Evolutionary conservation across 1,284 basidiomycete species (phyloP).

Genomic region (Neonothopanus nambi): DNA sequence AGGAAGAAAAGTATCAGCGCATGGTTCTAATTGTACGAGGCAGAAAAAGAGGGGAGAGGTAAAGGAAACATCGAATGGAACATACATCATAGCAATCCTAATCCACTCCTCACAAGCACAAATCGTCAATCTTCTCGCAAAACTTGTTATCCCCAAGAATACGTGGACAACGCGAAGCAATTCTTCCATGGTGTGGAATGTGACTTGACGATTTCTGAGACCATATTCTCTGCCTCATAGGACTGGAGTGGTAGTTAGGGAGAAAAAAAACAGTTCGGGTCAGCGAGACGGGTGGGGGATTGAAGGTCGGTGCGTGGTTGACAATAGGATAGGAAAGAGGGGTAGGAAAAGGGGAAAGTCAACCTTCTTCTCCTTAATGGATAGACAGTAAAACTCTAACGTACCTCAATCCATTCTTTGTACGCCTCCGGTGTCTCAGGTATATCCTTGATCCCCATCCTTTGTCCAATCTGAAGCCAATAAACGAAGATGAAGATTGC

Average conservation of each 20-base stretch:
- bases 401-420: constrained; percentile 34
- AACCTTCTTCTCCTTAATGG: no score
- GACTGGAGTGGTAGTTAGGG: no score
- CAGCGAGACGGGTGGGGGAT: background rate
- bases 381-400: no score
- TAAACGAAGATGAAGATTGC: constrained; percentile 18
- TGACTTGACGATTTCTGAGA: constrained; percentile 42
- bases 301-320: background rate
- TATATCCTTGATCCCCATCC: constrained; percentile 40
- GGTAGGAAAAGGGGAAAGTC: no score
- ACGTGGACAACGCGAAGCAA: constrained; percentile 37
- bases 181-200: constrained; percentile 37
- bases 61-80: no score
- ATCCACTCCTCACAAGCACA: no score
- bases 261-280: background rate
- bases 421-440: constrained; percentile 38
- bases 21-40: no score
- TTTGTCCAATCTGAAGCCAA: constrained; percentile 27
- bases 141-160: constrained; percentile 34
- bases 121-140: constrained; percentile 31
- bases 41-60: background rate
- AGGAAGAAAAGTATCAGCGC: background rate
- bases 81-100: no score
- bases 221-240: constrained; percentile 41
- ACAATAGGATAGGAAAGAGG: no score